phyloP scores from a whole-genome alignment of 2,329 filamentous ascomycete species.

The Colletotrichum plurivorum region DNA sequence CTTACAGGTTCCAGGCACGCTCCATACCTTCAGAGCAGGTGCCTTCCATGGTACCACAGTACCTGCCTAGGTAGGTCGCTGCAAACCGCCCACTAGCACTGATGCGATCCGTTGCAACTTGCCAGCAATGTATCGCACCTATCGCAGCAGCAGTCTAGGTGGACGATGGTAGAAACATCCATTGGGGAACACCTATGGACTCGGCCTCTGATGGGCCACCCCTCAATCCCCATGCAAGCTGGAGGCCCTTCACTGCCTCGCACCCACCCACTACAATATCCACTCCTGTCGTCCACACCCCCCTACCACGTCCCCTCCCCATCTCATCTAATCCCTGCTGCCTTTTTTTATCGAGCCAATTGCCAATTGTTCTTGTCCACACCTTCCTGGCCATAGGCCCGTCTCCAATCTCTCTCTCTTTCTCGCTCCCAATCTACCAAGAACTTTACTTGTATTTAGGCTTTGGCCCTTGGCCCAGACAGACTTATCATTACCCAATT shows the following conservation, averaged over 20 bases:
- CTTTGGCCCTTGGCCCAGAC: constrained; percentile 26
- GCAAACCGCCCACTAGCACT: constrained; percentile 1
- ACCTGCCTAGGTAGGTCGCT: neutral
- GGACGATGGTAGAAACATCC: constrained; percentile 5
- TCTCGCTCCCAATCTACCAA: constrained; percentile 19
- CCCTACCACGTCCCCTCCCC: constrained; percentile 8
- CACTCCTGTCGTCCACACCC: neutral
- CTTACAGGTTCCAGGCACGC: too few species aligned
- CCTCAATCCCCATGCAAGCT: constrained; percentile 19
- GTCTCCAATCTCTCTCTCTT: constrained; percentile 18
- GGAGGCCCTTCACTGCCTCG: constrained; percentile 38
- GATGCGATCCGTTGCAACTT: neutral
- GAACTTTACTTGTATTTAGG: constrained; percentile 27
- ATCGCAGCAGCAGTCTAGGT: constrained; percentile 21
- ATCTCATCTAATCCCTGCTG: constrained; percentile 31
- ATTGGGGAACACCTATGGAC: constrained; percentile 14
- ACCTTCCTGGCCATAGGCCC: neutral
- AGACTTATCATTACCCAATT: constrained; percentile 7
- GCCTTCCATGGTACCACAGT: neutral
- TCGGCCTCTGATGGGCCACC: constrained; percentile 11
- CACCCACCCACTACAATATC: constrained; percentile 1
- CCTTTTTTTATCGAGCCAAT: constrained; percentile 22
- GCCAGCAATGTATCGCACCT: constrained; percentile 16
- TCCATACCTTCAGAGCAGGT: too few species aligned
- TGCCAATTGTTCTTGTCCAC: neutral